Percentiles rank a stretch among this genome's conserved stretches.
phyloP scores from a whole-genome alignment of 371 early-diverging fungal genomes.

The Blastocladiella emersonii region DNA sequence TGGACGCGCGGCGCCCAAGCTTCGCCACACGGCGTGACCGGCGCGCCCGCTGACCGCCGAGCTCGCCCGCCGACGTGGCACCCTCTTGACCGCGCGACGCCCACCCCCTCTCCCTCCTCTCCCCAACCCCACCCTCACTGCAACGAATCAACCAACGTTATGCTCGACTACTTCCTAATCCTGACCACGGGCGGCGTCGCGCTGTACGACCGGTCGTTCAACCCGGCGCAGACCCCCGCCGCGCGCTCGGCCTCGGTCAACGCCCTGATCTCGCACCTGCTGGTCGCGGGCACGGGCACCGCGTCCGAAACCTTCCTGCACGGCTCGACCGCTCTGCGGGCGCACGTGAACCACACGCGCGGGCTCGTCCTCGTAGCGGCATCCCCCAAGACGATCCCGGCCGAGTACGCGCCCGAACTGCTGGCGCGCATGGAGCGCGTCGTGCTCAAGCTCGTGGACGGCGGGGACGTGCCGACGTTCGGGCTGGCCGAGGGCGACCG shows the following conservation, averaged over 20 bases:
- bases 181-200: constrained; percentile 70
- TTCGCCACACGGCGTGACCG: too few species aligned
- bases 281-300: background rate
- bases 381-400: background rate
- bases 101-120: too few species aligned
- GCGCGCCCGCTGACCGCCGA: too few species aligned
- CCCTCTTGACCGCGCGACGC: too few species aligned
- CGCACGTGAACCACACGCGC: constrained; percentile 77
- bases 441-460: background rate
- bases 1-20: too few species aligned
- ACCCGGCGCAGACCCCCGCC: constrained; percentile 27
- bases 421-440: background rate
- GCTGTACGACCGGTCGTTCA: constrained; percentile 56
- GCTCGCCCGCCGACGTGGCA: too few species aligned
- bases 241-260: constrained; percentile 40
- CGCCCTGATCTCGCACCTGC: constrained; percentile 43
- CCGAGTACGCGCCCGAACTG: background rate
- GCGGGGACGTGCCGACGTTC: background rate
- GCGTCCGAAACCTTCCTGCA: constrained; percentile 11
- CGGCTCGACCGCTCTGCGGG: constrained; percentile 53
- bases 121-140: too few species aligned
- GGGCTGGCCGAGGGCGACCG: too few species aligned
- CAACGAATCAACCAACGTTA: too few species aligned
- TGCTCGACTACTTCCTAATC: constrained; percentile 69
- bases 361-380: constrained; percentile 70